A percentile compares a stretch with the other conserved stretches of the same genome.
phyloP scores from a whole-genome alignment of 1,139 yeast genomes.

The Debaryomycetaceae sp. region DNA sequence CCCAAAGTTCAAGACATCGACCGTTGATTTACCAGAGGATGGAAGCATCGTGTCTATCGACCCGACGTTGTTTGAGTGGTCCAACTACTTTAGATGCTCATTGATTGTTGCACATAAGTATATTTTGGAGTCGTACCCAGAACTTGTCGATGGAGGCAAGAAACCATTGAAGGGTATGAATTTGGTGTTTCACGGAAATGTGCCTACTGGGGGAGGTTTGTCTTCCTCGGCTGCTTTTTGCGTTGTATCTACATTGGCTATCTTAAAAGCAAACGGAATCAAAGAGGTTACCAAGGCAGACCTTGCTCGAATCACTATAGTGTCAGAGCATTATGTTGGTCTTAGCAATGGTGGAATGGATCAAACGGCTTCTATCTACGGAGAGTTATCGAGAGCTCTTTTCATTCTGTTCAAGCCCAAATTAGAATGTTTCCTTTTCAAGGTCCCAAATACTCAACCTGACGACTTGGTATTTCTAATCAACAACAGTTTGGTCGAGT shows the following conservation, averaged over 20 bases:
- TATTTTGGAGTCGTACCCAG: constrained; percentile 33
- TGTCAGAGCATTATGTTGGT: constrained; percentile 70
- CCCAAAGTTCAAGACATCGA: constrained; percentile 25
- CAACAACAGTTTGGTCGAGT: constrained; percentile 59
- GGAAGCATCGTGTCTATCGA: constrained; percentile 47
- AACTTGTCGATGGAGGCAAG: constrained; percentile 11
- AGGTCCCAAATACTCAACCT: constrained; percentile 48
- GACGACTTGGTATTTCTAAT: constrained; percentile 53
- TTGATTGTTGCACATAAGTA: constrained; percentile 57
- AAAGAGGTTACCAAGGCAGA: constrained; percentile 44
- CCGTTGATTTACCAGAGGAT: constrained; percentile 35
- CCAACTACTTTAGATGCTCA: constrained; percentile 67
- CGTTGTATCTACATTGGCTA: constrained; percentile 61
- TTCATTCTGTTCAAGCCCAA: constrained; percentile 62
- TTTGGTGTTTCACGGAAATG: constrained; percentile 59
- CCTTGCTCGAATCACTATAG: constrained; percentile 60
- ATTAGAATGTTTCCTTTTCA: constrained; percentile 53
- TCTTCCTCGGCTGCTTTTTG: constrained; percentile 74
- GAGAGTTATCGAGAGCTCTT: constrained; percentile 58
- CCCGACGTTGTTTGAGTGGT: constrained; percentile 53
- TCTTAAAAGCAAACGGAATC: constrained; percentile 53
- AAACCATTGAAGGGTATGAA: constrained; percentile 45
- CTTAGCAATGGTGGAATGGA: constrained; percentile 81
- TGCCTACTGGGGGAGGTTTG: constrained; percentile 73
- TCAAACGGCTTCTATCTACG: constrained; percentile 70